These are phyloP conservation scores for Phytopythium mirpurense DNA, from an alignment of 352 stramenopile species.

Conservation along the genomic window DNA sequence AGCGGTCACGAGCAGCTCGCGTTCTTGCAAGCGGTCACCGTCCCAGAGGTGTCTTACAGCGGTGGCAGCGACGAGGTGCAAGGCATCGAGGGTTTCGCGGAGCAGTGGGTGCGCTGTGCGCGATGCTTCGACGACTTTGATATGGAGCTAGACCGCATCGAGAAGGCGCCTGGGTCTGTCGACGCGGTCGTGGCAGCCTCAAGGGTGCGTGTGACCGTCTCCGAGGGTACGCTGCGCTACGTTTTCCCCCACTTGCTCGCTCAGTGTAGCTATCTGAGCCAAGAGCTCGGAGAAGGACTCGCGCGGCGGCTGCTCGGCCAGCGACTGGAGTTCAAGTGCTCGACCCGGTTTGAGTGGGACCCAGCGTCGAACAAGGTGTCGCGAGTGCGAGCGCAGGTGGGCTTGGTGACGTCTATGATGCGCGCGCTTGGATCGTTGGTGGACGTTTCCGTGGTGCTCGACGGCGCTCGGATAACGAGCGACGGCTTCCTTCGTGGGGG, in stretches of 20 bases:
- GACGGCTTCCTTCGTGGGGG: background rate
- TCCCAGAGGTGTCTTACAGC: constrained; percentile 7
- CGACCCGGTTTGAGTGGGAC: background rate
- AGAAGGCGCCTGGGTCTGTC: background rate
- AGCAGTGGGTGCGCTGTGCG: constrained; percentile 13
- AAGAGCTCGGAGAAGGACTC: background rate
- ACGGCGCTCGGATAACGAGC: background rate
- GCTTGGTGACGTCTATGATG: background rate
- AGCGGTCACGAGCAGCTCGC: constrained; percentile 5
- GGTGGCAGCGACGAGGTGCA: background rate
- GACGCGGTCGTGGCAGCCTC: constrained; percentile 3
- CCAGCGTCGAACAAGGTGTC: background rate
- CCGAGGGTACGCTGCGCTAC: constrained; percentile 10
- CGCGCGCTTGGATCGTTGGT: background rate
- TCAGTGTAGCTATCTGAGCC: too few relatives aligned
- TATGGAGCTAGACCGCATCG: constrained; percentile 9
- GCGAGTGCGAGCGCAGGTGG: background rate
- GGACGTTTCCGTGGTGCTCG: background rate
- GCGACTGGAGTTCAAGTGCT: constrained; percentile 3
- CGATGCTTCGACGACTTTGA: constrained; percentile 11
- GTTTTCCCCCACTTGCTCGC: constrained; percentile 14
- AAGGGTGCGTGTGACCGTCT: constrained; percentile 9
- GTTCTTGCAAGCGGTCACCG: constrained; percentile 13
- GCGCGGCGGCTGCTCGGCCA: background rate
- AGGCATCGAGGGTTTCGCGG: constrained; percentile 10